Evolutionary conservation across 176 grass and related monocot genomes (phyloP).

Genomic region (Musa beccarii): DNA sequence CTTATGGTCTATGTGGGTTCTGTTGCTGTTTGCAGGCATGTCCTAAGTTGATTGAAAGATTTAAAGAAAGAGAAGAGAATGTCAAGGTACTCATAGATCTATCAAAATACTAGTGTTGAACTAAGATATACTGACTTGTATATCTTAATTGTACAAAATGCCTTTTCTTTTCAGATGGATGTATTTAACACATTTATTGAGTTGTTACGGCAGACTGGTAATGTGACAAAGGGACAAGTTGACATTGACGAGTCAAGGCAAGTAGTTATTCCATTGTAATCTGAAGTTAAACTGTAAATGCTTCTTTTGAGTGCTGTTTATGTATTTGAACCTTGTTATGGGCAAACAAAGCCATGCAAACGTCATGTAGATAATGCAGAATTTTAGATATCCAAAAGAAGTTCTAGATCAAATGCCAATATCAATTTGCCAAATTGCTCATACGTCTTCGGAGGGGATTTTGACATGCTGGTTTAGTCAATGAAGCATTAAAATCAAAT

Average conservation of each 20-base stretch:
- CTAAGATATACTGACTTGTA: conserved; percentile 1
- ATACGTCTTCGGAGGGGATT: neutral
- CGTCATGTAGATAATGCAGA: neutral
- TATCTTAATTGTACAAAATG: conserved; percentile 22
- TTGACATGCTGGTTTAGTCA: neutral
- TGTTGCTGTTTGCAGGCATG: conserved; percentile 53
- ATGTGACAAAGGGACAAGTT: conserved; percentile 79
- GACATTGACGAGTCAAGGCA: conserved; percentile 89
- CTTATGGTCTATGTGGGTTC: neutral
- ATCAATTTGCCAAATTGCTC: neutral
- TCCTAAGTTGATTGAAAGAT: conserved; percentile 90
- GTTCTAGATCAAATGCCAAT: neutral
- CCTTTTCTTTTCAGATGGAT: conserved; percentile 67
- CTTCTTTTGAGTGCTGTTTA: neutral
- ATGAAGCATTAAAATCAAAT: neutral
- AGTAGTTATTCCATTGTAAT: conserved; percentile 3
- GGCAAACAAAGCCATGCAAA: neutral
- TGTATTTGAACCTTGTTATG: neutral
- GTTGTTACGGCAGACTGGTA: conserved; percentile 89
- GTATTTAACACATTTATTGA: conserved; percentile 97
- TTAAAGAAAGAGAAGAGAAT: conserved; percentile 97
- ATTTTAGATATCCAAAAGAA: neutral
- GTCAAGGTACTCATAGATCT: conserved; percentile 56
- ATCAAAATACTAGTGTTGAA: neutral
- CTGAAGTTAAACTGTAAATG: neutral